Conservation (phyloP, 805 yeast species). For the Metschnikowia bowlesiae region DNA sequence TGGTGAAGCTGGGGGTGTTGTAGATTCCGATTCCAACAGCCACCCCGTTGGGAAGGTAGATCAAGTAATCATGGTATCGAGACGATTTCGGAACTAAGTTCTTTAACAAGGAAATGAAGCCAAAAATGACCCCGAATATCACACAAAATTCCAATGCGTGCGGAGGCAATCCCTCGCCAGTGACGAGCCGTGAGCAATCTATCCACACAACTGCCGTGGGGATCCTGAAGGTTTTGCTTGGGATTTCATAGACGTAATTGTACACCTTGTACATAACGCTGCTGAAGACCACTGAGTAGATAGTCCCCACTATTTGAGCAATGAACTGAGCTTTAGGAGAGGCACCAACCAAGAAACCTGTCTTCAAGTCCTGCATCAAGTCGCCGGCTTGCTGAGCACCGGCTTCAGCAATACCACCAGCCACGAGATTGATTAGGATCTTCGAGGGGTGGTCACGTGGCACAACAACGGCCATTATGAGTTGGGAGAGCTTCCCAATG, state of each 20-base stretch:
- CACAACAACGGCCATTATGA: conserved; percentile 76
- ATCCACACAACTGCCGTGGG: conserved; percentile 98
- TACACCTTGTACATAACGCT: conserved; percentile 80
- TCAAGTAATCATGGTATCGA: conserved; percentile 36
- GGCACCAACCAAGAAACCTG: conserved; percentile 89
- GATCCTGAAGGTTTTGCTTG: conserved; percentile 73
- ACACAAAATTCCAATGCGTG: conserved; percentile 60
- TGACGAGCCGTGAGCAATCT: conserved; percentile 88
- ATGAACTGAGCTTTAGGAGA: conserved; percentile 87
- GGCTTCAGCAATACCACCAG: conserved; percentile 97
- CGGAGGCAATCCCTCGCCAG: conserved; percentile 87
- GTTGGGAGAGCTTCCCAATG: conserved; percentile 88
- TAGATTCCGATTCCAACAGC: conserved; percentile 97
- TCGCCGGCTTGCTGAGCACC: conserved; percentile 99
- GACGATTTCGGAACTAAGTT: conserved; percentile 47
- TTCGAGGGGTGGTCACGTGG: conserved; percentile 75
- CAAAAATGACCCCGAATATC: conserved; percentile 64
- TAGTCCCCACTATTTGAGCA: conserved; percentile 86
- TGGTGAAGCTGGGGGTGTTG: conserved; percentile 87
- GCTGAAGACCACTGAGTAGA: conserved; percentile 76
- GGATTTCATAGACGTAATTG: conserved; percentile 78
- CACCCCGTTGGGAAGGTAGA: conserved; percentile 84
- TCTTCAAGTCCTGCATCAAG: conserved; percentile 93
- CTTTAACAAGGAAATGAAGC: conserved; percentile 58
- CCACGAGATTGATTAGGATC: conserved; percentile 78